Evolutionary conservation across 2,329 filamentous ascomycete species (phyloP), one percentile per base, ranked within the genome.

Genomic region (Ceratocystis diversiconidia): DNA sequence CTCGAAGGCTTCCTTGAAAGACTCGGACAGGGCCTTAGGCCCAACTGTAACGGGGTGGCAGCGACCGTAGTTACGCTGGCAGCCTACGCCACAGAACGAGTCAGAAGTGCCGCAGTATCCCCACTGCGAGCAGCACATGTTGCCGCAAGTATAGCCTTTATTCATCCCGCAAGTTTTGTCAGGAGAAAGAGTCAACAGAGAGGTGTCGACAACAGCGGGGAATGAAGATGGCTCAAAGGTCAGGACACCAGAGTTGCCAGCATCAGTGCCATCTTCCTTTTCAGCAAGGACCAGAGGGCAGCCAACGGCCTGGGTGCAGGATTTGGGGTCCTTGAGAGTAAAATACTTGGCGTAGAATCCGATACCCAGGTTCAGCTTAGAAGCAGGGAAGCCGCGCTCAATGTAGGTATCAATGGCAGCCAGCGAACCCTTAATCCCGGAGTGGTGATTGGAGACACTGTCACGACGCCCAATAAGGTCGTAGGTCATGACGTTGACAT

Each of bases 401-500:
- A 86, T 75, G 73, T 89, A 90, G 57, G 79, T 79, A 63, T 84
- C 74, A 61, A 89, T 73, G 2, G 81, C 76, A 5, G 78, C 75
- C 7, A 79, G 73, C 0, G 85, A 85, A 10, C 76, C 79, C 15
- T 75, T 71, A 7, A 88, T 76, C n/a, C 83, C 82, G 55, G 80
- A 85, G 71, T 88, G 85, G 73, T 89, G 86, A 43, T 75, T 78
- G 3, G 86, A 88, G 10, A 76, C 71, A 55, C 74, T 83, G 74
- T 89, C 83, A 43, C 87, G 83, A 44, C 86, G 81, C 75, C 88
- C 87, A 78, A 87, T 84, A 65, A 87, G 74, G 70, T 89, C 86
- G 72, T 89, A 89, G 1, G 82, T 79, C 86, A 88, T 81, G 70
- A 80, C 76, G 70, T 89, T 89, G 72, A 89, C 77, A 69, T 85